A percentile compares a stretch with the other conserved stretches of the same genome.
phyloP scores from a whole-genome alignment of 805 yeast species.

The Jamesozyma hellenica region DNA sequence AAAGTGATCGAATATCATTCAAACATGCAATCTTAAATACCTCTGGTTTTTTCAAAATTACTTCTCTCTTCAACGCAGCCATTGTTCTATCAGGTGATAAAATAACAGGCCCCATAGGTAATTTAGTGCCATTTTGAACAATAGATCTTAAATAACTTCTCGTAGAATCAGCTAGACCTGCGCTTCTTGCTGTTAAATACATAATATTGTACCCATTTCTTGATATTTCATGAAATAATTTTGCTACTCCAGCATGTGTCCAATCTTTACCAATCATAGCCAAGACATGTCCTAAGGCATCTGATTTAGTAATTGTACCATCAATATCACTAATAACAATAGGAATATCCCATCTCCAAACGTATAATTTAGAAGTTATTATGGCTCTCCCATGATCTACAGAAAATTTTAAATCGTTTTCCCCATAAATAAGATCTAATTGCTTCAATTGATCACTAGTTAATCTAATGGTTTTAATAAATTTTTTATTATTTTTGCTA shows the following conservation, averaged over 20 bases:
- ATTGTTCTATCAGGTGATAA: constrained; percentile 92
- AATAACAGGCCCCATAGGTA: constrained; percentile 90
- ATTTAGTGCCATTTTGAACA: constrained; percentile 57
- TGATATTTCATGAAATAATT: constrained; percentile 75
- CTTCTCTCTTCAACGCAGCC: constrained; percentile 88
- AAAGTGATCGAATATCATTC: constrained; percentile 70
- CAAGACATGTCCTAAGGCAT: constrained; percentile 91
- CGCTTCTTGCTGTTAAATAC: constrained; percentile 90
- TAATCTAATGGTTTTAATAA: constrained; percentile 78
- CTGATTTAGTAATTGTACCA: constrained; percentile 95
- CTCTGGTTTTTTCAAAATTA: constrained; percentile 89
- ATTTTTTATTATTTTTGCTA: constrained; percentile 24
- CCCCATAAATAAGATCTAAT: constrained; percentile 66
- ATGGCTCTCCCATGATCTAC: constrained; percentile 78
- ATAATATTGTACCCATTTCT: constrained; percentile 86
- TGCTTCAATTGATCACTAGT: constrained; percentile 81
- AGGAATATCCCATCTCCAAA: constrained; percentile 79
- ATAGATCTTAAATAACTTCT: constrained; percentile 72
- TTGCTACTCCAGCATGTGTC: constrained; percentile 96
- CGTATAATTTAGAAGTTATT: constrained; percentile 59
- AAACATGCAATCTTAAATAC: constrained; percentile 98
- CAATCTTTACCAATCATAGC: constrained; percentile 93
- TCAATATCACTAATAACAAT: constrained; percentile 95
- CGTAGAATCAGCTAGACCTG: constrained; percentile 90
- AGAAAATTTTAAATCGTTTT: constrained; percentile 65